Evolutionary conservation across 169 alveolate genomes (phyloP).

Genomic region (Pseudocohnilembus persalinus): DNA sequence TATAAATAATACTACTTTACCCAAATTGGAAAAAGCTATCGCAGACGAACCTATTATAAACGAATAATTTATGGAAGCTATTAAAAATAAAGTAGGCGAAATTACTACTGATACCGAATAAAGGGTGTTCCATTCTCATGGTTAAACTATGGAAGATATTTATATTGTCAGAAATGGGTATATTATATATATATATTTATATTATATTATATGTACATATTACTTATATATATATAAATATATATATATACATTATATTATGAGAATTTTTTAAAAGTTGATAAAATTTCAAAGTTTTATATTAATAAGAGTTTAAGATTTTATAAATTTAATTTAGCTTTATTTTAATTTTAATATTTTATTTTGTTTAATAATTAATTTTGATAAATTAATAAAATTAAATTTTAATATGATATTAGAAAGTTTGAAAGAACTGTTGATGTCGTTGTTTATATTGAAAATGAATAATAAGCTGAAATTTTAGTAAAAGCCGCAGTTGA

Average conservation of each 20-base stretch:
- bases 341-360: no score
- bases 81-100: slow-evolving; percentile 55
- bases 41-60: slow-evolving; percentile 58
- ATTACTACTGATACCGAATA: slow-evolving; percentile 58
- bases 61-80: slow-evolving; percentile 59
- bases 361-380: no score
- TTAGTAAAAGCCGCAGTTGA: slow-evolving; percentile 65
- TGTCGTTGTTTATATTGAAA: slow-evolving; percentile 59
- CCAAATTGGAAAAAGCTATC: slow-evolving; percentile 49
- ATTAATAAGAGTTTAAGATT: no score
- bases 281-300: no score
- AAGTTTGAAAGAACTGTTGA: slow-evolving; percentile 59
- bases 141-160: slow-evolving; percentile 68
- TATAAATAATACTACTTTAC: slow-evolving; percentile 25
- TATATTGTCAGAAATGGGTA: slow-evolving; percentile 53
- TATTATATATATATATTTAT: no score
- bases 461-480: slow-evolving; percentile 66
- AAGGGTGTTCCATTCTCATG: slow-evolving; percentile 79
- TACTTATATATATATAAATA: no score
- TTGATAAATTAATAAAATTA: no score
- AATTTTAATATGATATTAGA: no score
- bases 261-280: no score
- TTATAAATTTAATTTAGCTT: no score
- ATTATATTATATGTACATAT: no score
- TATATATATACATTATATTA: no score